Evolutionary conservation across 371 early-diverging fungal genomes (phyloP), one percentile per base, ranked within the genome.

Genomic region (Lichtheimia corymbifera): DNA sequence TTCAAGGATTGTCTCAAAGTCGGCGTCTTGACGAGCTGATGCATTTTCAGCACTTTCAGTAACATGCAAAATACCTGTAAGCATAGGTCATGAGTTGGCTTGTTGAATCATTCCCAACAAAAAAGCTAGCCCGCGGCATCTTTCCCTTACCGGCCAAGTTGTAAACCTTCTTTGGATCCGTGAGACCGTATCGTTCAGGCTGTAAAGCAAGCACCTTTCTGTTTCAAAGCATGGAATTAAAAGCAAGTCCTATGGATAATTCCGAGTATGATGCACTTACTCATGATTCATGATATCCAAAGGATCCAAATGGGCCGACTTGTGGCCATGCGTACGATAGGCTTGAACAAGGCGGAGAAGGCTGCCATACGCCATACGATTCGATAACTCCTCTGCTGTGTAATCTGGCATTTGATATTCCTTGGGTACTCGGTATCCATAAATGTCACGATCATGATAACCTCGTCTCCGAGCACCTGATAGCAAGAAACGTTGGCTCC

Each of bases 251-350:
- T 25, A 22, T 17, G 11, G n/a, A 56, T 18, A 7, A 28, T 53
- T 40, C 24, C 17, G 5, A 28, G n/a, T 47, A 14, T 13, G 43
- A n/a, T 13, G 50, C 22, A 78, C 83, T 73, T 77, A 91, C 89
- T 88, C 86, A 59, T 74, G 60, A 50, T 85, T 72, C 65, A 86
- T 84, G 55, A 97, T 82, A 27, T 82, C 80, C 64, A 97, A 82
- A 7, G 98, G 98, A 79, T 97, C 97, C 55, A 97, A 74, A 43
- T 92, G 76, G 0, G 97, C 93, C 4, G 80, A 84, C 50, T 83
- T 80, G 74, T 97, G 97, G 6, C 97, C 98, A 61, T 88, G 85
- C 13, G 83, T 82, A 57, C 94, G 86, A 76, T 89, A 97, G 12
- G 93, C 92, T 50, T 85, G 79, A 5, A 95, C 94, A 66, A 95